Evolutionary conservation across 371 early-diverging fungal genomes (phyloP).

Genomic region (Cokeromyces recurvatus): DNA sequence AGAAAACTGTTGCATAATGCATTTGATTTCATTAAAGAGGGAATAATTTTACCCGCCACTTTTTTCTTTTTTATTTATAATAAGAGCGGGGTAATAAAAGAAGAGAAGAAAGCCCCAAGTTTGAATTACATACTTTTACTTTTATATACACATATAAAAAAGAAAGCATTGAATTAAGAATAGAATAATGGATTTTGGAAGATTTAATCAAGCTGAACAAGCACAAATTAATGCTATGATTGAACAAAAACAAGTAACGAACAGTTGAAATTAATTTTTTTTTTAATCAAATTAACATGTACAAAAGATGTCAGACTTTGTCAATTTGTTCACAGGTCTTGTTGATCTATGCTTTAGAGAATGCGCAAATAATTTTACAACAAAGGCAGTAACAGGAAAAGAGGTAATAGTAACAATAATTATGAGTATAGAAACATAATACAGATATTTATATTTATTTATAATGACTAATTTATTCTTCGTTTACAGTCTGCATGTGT

Average conservation of each 20-base stretch:
- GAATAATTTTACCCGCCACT: too few species aligned
- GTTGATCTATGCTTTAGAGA: conserved; percentile 88
- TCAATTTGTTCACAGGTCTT: conserved; percentile 72
- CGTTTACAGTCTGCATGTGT: conserved; percentile 70
- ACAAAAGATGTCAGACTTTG: conserved; percentile 79
- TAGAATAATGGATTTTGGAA: conserved; percentile 69
- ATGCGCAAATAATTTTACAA: conserved; percentile 90
- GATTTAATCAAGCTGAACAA: conserved; percentile 65
- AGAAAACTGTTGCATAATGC: too few species aligned
- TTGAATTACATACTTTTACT: too few species aligned
- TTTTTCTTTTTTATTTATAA: too few species aligned
- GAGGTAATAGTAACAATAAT: conserved; percentile 56
- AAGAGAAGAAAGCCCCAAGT: too few species aligned
- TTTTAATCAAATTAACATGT: too few species aligned
- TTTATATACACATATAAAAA: too few species aligned
- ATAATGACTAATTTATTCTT: neutral
- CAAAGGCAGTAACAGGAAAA: conserved; percentile 74
- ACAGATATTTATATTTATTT: neutral
- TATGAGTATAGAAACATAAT: neutral
- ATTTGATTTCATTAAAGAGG: too few species aligned
- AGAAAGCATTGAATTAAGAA: too few species aligned
- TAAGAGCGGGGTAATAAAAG: too few species aligned
- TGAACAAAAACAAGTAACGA: conserved; percentile 83
- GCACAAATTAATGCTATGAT: conserved; percentile 74
- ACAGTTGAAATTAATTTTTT: too few species aligned